Base-by-base conservation (phyloP, 1,139 yeast genomes). In the Pichia kudriavzevii region DNA sequence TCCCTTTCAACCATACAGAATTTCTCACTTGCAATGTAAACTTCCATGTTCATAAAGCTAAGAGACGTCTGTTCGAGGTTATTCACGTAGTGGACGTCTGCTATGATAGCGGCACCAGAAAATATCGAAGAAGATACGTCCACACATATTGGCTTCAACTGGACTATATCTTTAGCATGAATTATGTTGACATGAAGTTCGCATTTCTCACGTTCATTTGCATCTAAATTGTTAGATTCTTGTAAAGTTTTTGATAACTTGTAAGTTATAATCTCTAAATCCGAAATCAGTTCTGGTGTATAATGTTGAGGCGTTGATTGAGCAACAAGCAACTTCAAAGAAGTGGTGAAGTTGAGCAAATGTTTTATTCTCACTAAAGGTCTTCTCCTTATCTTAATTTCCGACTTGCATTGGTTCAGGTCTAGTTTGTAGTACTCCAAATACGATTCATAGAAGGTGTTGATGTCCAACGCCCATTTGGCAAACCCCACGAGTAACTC, bases 351-450 rank as follows among this genome's bases (percentile, higher is more conserved):
- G 34, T 56, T 59, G 17, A 54, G 47, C 19, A 65, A 39, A 26
- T 59, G 56, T 10, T 59, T 47, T 12, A 67, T 46, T 36, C 69
- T 57, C 11, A 60, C 51, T 23, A 68, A 42, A 4, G 74, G 74
- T 13, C 62, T 55, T 39, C 65, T 59, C 35, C 59, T 57, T 18
- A 65, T 45, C 24, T 52, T 52, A 12, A 58, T 46, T 38, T 60
- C 61, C 4, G 59, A 50, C 6, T 59, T 56, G 2, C 63, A 38
- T 26, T 63, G 65, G 22, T 55, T 57, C 1, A 52, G 40, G 28
- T 54, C 55, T 25, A 57, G 46, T 19, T 39, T 44, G 47, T 63
- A 67, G 13, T 45, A 39, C 10, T 46, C 38, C 26, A 62, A 45
- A 41, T 66, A 68, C 15, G 38, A 26, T 2, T 25, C 13, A 35